Base-by-base conservation (phyloP, 345 rosid genomes). In the Xanthoceras sorbifolium region DNA sequence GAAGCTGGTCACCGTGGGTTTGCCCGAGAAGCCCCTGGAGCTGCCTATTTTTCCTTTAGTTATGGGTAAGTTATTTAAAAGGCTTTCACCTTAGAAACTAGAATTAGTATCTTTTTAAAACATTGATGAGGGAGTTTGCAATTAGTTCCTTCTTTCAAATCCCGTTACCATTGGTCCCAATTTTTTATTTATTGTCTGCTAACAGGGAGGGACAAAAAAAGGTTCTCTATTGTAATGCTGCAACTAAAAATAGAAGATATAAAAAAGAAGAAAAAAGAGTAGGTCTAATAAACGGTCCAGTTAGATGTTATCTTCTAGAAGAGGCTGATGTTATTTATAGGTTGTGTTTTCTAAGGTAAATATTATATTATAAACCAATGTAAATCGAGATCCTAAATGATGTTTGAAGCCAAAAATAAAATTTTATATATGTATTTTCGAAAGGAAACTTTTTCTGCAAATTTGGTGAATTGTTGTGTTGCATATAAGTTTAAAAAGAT, bases 11-110 rank as follows among this genome's bases (percentile, higher is more conserved):
- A 87, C 93, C 36, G 50, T 91, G 66, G 97, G 97, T 23, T 77
- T 92, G 82, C 94, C 92, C 22, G 80, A 82, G 18, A 94, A 89
- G 87, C 94, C 98, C 8, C 87, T 92, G 0, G 93, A 91, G 86
- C 80, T 91, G 74, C 94, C 97, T 57, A 85, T 87, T 48, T 92
- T 90, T 80, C 92, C 94, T 69, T 73, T 94, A 54, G 89, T 88
- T 72, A 65, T 88, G 36, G 96, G 98, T 94, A 86, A 77, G 77
- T 32, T 28, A 25, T 71, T 50, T 67, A 44, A 32, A 1, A 72
- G 50, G 8, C 25, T 34, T 36, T 4, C 10, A 31, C 23, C 31
- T 31, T 48, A 9, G 46, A n/a, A 36, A 42, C 14, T 61, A 1
- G 26, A 12, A 23, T 32, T 4, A 26, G 12, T 5, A 9, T 40